Evolutionary conservation across 345 rosid species (phyloP).

Genomic region (Aquilaria sinensis): DNA sequence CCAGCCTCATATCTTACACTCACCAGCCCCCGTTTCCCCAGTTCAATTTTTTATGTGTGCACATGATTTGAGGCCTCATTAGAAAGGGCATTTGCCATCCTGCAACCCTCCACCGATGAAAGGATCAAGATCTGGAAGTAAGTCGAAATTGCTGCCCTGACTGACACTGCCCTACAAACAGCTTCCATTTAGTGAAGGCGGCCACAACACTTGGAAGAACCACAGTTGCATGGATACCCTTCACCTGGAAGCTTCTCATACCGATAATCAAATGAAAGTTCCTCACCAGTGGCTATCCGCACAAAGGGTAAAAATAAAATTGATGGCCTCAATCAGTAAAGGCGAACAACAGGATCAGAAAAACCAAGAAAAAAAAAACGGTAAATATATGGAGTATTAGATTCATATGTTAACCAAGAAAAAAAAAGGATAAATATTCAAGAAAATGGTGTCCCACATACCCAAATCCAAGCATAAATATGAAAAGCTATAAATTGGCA

Average conservation of each 20-base stretch:
- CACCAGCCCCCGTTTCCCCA: neutral
- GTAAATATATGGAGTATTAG: too few relatives aligned
- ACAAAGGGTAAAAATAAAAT: slow-evolving; percentile 10
- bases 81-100: too few relatives aligned
- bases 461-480: too few relatives aligned
- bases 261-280: slow-evolving; percentile 62
- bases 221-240: slow-evolving; percentile 68
- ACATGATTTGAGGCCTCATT: too few relatives aligned
- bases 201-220: slow-evolving; percentile 60
- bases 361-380: too few relatives aligned
- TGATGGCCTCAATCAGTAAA: slow-evolving; percentile 3
- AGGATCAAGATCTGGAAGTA: too few relatives aligned
- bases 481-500: too few relatives aligned
- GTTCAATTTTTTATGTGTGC: neutral
- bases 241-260: slow-evolving; percentile 44
- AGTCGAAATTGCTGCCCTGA: neutral
- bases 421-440: neutral
- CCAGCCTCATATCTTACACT: too few relatives aligned
- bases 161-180: too few relatives aligned
- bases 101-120: too few relatives aligned
- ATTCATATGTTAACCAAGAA: too few relatives aligned
- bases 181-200: slow-evolving; percentile 32
- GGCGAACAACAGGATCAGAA: neutral
- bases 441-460: neutral
- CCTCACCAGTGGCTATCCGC: slow-evolving; percentile 94